These are phyloP conservation scores for Amaranthus cruentus DNA, from an alignment of 148 eudicot species.

Conservation along the genomic window DNA sequence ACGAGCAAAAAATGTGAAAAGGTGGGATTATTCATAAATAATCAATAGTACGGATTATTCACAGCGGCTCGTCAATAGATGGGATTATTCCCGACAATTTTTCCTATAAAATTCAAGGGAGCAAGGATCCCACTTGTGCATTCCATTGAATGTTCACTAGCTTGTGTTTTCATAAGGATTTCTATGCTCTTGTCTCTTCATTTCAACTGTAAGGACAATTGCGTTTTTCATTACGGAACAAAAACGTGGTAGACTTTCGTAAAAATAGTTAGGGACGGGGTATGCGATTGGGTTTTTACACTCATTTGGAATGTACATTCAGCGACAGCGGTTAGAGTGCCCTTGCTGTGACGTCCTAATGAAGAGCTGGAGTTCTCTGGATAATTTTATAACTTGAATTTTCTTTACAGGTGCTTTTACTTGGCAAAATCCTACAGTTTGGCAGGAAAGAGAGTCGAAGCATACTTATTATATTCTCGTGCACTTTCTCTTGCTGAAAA, in stretches of 20 bases:
- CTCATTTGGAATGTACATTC: too few species aligned
- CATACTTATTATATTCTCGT: constrained; percentile 71
- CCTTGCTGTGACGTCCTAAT: background rate
- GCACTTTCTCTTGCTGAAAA: constrained; percentile 68
- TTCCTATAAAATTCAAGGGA: background rate
- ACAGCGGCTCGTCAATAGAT: too few species aligned
- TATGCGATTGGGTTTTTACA: too few species aligned
- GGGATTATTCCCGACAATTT: too few species aligned
- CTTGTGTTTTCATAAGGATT: background rate
- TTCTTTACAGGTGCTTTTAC: constrained; percentile 79
- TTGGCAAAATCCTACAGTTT: constrained; percentile 87
- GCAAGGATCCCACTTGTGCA: background rate
- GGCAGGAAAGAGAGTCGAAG: constrained; percentile 85
- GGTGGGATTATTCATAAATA: too few species aligned
- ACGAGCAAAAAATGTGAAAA: too few species aligned
- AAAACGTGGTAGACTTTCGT: too few species aligned
- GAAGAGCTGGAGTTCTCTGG: background rate
- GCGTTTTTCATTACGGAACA: too few species aligned
- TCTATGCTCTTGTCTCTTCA: background rate
- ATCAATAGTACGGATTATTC: too few species aligned
- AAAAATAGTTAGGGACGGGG: too few species aligned
- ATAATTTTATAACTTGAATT: background rate
- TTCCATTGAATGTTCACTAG: background rate
- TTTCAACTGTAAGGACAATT: background rate
- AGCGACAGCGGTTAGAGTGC: too few species aligned